Base-by-base conservation (phyloP, 2,329 filamentous ascomycete genomes). In the Pseudogymnoascus sp. region DNA sequence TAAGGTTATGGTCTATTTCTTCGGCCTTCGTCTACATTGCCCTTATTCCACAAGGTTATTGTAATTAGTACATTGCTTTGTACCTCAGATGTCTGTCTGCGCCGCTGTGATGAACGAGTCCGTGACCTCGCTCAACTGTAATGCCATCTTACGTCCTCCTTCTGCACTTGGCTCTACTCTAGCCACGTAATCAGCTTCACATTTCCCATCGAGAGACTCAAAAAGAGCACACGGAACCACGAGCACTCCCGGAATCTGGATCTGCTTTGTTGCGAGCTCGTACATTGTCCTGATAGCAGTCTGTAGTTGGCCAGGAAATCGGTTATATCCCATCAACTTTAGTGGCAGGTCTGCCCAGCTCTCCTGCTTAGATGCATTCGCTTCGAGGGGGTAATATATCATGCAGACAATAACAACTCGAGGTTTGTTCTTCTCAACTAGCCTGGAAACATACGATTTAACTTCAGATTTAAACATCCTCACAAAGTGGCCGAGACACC, bases 121-220 rank as follows among this genome's bases (percentile, higher is more conserved):
- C 8, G 64, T 42, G 7, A 61, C 59, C 50, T 36, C 60, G 28
- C 21, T 64, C 36, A 66, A 62, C 50, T 62, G 18, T 38, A 46
- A 61, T 21, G 64, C 65, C 25, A 67, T 64, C 46, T 67, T 67
- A 12, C 60, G 40, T n/a, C 65, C 65, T 25, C 65, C 65, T 50
- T 67, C 62, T 23, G 37, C 36, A 53, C 65, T 67, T 28, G 65
- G 65, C 50, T 67, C 65, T n/a, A 67, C 65, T 63, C 65, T 65
- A 14, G 60, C 65, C 4, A 50, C 31, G 60, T 65, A 67, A 25
- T 67, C 65, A 11, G 44, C 65, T 34, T 34, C 40, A 21, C 53
- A 46, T 36, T 64, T 64, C 16, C 65, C 65, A 65, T 67, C 62
- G 60, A 67, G 16, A 37, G 46, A 60, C 60, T 67, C 64, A 38